phyloP scores from a whole-genome alignment of 768 basidiomycete species.

The Boletus huronensis region DNA sequence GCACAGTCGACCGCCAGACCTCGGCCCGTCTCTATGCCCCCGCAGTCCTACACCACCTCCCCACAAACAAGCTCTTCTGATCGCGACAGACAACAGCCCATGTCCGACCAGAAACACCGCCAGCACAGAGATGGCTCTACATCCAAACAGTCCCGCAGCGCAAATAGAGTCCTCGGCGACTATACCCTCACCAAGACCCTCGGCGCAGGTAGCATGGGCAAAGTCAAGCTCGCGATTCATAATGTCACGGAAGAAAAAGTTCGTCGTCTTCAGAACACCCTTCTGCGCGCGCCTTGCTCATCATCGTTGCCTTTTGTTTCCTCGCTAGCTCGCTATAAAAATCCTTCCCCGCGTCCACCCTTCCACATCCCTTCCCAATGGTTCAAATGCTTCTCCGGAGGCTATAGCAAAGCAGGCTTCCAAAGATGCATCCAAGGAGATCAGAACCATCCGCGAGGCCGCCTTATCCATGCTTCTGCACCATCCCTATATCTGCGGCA shows the following conservation, averaged over 20 bases:
- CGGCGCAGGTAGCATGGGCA: slow-evolving; percentile 98
- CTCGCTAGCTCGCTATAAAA: slow-evolving; percentile 88
- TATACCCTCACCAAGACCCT: slow-evolving; percentile 96
- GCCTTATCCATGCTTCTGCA: slow-evolving; percentile 93
- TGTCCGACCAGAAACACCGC: slow-evolving; percentile 28
- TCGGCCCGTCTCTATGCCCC: slow-evolving; percentile 74
- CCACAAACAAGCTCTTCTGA: slow-evolving; percentile 31
- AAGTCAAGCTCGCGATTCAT: slow-evolving; percentile 94
- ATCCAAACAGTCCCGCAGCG: slow-evolving; percentile 33
- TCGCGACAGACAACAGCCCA: slow-evolving; percentile 30
- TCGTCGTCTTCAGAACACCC: slow-evolving; percentile 23
- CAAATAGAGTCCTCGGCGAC: slow-evolving; percentile 74
- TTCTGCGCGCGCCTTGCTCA: slow-evolving; percentile 7
- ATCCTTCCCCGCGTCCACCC: slow-evolving; percentile 88
- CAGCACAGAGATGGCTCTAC: slow-evolving; percentile 32
- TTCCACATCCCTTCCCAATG: slow-evolving; percentile 47
- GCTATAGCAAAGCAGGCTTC: slow-evolving; percentile 73
- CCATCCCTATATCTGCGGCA: slow-evolving; percentile 98
- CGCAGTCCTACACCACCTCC: slow-evolving; percentile 46
- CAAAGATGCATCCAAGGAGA: slow-evolving; percentile 94
- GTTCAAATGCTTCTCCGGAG: slow-evolving; percentile 45
- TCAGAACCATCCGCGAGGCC: slow-evolving; percentile 93
- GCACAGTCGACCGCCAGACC: slow-evolving; percentile 36
- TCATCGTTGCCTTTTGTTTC: slow-evolving; percentile 1
- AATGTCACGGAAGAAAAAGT: slow-evolving; percentile 91